These are phyloP conservation scores for Colletotrichum sp. DNA, from an alignment of 2,329 filamentous ascomycete genomes.

Conservation along the genomic window DNA sequence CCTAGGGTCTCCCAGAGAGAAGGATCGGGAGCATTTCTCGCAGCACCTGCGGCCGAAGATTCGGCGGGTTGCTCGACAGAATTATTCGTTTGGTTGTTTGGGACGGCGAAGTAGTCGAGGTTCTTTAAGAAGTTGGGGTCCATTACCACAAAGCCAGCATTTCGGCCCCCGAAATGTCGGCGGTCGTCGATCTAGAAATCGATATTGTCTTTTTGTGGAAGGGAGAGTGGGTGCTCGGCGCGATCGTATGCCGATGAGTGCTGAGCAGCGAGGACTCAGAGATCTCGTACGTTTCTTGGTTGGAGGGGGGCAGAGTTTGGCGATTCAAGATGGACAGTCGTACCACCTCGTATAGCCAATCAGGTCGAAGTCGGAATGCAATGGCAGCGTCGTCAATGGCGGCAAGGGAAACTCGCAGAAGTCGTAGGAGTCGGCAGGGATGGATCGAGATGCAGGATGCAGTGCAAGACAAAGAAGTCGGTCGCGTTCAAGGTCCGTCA, in stretches of 20 bases:
- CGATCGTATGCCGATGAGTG: background rate
- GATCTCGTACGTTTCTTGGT: background rate
- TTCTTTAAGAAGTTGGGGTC: slow-evolving; percentile 41
- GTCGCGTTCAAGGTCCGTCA: background rate
- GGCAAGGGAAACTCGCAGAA: background rate
- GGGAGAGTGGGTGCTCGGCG: background rate
- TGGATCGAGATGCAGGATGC: background rate
- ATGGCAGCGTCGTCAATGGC: background rate
- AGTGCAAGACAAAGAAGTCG: background rate
- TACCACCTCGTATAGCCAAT: slow-evolving; percentile 11
- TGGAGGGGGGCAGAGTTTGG: background rate
- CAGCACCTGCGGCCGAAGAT: slow-evolving; percentile 26
- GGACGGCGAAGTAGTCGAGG: slow-evolving; percentile 43
- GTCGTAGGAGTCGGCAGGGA: background rate
- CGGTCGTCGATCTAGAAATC: slow-evolving; percentile 22
- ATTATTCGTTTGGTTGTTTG: slow-evolving; percentile 41
- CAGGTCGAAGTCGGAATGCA: background rate
- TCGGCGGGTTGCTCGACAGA: slow-evolving; percentile 35
- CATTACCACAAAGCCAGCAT: slow-evolving; percentile 36
- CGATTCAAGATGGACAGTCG: slow-evolving; percentile 1
- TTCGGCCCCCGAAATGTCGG: slow-evolving; percentile 36
- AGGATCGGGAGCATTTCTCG: slow-evolving; percentile 23
- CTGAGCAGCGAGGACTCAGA: background rate
- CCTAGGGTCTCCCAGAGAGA: slow-evolving; percentile 36
- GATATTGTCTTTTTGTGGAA: background rate